Base-by-base conservation (phyloP, 2,329 filamentous ascomycete genomes). In the Fusarium penzigii region DNA sequence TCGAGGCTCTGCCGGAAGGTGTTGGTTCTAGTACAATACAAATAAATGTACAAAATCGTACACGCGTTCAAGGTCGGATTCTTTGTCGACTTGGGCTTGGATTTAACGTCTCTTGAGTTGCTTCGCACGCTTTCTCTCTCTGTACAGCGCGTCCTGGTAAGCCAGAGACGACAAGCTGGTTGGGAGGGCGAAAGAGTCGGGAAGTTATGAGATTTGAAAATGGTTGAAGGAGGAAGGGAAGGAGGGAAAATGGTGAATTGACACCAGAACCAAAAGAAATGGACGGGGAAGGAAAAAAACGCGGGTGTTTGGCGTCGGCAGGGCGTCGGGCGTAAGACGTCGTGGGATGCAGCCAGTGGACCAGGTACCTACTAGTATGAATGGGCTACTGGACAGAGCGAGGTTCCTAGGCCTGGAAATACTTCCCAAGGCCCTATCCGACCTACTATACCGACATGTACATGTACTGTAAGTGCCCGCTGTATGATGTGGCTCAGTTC, bases 151-250 rank as follows among this genome's bases (percentile, higher is more conserved):
- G 58, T 52, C 63, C 63, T 64, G 61, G 63, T 46, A 40, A 53
- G 50, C 63, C 63, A 65, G 59, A 57, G 63, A 58, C 61, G 61
- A 57, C 63, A 64, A 43, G 56, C 63, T 63, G 61, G 48, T 52
- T 46, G 47, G 52, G 62, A 62, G 55, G 42, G 39, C 13, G 32
- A 36, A 62, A 45, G 52, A 50, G 46, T 36, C 36, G 42, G 53
- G 56, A 57, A 49, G 47, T 49, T 25, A 25, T 25, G 20, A 46
- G 56, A 48, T 46, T 49, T 55, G 51, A 43, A 32, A 52, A 60
- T 48, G 45, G 45, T 46, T 25, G 32, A 42, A 39, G 41, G 48
- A 44, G 42, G 39, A 48, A 48, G 42, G 46, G 49, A 45, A 46
- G 45, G 45, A 48, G 48, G 52, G 49, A 56, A 56, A 49, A 34